A percentile compares a stretch with the other conserved stretches of the same genome.
These are phyloP conservation scores for Casaregolazyma lundiana DNA, from an alignment of 1,139 yeast species.

Conservation along the genomic window DNA sequence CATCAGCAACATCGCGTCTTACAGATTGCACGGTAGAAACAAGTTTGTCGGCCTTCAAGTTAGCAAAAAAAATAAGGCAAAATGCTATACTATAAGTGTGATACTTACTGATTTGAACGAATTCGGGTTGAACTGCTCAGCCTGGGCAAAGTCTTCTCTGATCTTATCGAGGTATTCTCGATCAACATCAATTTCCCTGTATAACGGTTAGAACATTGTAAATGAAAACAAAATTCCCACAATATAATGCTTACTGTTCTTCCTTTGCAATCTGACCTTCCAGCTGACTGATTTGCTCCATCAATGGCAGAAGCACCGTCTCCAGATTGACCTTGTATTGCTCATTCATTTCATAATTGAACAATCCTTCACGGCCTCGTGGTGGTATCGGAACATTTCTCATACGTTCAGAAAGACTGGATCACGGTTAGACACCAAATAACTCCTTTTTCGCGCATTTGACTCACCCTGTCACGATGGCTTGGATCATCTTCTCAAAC, in stretches of 20 bases:
- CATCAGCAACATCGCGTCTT: constrained; percentile 2
- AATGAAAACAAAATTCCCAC: background rate
- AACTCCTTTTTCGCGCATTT: background rate
- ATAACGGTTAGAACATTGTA: background rate
- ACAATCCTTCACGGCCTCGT: constrained; percentile 8
- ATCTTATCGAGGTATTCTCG: constrained; percentile 10
- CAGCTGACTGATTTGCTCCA: constrained; percentile 24
- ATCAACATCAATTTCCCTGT: constrained; percentile 14
- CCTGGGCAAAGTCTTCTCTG: constrained; percentile 1
- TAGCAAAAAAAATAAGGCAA: background rate
- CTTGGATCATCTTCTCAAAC: constrained; percentile 15
- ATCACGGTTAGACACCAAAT: background rate
- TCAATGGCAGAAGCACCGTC: constrained; percentile 20
- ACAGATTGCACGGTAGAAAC: background rate
- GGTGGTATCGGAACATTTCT: constrained; percentile 6
- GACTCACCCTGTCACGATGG: constrained; percentile 7
- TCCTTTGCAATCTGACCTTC: constrained; percentile 23
- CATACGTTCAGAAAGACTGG: constrained; percentile 1
- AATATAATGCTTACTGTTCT: constrained; percentile 13
- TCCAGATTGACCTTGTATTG: constrained; percentile 14
- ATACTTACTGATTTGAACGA: constrained; percentile 9
- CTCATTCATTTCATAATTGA: constrained; percentile 9
- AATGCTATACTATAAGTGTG: background rate
- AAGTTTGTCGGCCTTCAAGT: constrained; percentile 2
- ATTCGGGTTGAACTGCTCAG: constrained; percentile 5